Percentiles rank a stretch among this genome's conserved stretches.
These are phyloP conservation scores for Alnus glutinosa DNA, from an alignment of 306 rosid species.

Conservation along the genomic window DNA sequence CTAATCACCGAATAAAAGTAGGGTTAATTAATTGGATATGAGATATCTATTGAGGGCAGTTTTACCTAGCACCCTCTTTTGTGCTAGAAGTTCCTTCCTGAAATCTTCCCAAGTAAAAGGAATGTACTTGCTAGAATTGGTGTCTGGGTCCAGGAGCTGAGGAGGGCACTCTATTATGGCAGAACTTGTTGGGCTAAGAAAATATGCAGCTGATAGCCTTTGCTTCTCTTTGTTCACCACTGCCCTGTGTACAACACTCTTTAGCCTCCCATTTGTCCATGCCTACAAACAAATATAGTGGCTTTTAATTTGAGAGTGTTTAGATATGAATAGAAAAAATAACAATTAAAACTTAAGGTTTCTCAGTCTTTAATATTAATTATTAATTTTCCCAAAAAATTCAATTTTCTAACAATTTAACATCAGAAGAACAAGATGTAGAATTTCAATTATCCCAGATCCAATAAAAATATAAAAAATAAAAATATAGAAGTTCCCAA, in stretches of 20 bases:
- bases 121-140: neutral
- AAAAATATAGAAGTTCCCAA: too few relatives aligned
- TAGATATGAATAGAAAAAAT: neutral
- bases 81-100: neutral
- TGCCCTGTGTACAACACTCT: slow-evolving; percentile 6
- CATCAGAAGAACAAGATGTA: neutral
- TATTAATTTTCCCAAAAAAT: neutral
- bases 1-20: neutral
- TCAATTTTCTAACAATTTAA: neutral
- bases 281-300: neutral
- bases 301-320: too few relatives aligned
- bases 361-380: neutral
- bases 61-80: neutral
- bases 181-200: slow-evolving; percentile 11
- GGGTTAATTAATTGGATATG: neutral
- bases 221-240: slow-evolving; percentile 15
- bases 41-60: neutral
- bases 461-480: too few relatives aligned
- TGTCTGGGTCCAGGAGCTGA: neutral
- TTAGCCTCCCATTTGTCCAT: slow-evolving; percentile 5
- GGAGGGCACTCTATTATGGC: neutral
- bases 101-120: slow-evolving; percentile 5
- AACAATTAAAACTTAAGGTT: neutral
- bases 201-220: neutral
- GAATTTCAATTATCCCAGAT: neutral